These are phyloP conservation scores for Solanum appendiculatum DNA, from an alignment of 257 asterid genomes.

Conservation along the genomic window DNA sequence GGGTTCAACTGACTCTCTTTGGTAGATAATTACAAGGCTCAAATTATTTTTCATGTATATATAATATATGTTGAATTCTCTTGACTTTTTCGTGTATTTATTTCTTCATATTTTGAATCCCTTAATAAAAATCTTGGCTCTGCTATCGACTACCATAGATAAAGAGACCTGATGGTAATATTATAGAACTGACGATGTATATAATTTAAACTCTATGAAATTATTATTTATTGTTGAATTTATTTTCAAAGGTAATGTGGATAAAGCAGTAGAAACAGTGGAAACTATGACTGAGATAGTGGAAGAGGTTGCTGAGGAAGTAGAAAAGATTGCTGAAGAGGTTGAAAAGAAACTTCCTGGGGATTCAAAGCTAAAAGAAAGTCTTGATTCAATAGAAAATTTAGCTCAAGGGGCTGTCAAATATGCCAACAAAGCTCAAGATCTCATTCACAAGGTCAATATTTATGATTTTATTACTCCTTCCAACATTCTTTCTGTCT, in stretches of 20 bases:
- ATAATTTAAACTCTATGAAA: background rate
- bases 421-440: slow-evolving; percentile 39
- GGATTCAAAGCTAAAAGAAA: slow-evolving; percentile 30
- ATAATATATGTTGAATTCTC: background rate
- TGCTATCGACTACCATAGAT: accelerated
- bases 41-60: background rate
- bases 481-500: too few relatives aligned
- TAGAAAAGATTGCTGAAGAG: slow-evolving; percentile 31
- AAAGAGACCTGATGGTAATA: background rate
- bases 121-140: background rate
- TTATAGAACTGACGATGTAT: background rate
- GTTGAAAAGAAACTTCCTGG: slow-evolving; percentile 48
- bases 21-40: background rate
- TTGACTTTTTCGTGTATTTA: background rate
- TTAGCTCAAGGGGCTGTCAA: slow-evolving; percentile 32
- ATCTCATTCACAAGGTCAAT: slow-evolving; percentile 32
- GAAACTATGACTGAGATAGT: slow-evolving; percentile 40
- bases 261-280: slow-evolving; percentile 25
- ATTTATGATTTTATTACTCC: too few relatives aligned
- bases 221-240: background rate
- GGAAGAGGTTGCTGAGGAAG: slow-evolving; percentile 48
- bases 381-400: slow-evolving; percentile 27
- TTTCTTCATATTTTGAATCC: background rate
- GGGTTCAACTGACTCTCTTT: background rate
- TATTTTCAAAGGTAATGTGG: slow-evolving; percentile 13